Percentiles rank a stretch among this genome's conserved stretches.
phyloP scores from a whole-genome alignment of 108 stramenopile species.

The Ochromonas danica region DNA sequence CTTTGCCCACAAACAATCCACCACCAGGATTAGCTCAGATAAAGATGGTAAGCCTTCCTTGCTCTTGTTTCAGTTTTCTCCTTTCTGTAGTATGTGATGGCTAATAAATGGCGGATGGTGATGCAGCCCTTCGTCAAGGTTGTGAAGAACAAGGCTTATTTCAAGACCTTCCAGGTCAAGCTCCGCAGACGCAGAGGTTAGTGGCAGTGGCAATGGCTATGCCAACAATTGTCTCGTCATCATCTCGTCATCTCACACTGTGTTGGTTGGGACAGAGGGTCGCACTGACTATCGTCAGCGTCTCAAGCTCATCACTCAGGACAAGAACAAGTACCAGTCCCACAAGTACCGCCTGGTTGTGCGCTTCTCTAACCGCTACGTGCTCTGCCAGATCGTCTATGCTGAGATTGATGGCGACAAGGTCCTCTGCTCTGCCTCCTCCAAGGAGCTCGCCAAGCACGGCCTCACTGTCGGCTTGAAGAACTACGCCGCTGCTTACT shows the following conservation, averaged over 20 bases:
- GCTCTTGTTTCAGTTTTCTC: no score
- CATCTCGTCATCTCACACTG: neutral
- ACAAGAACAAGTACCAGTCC: conserved; percentile 99
- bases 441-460: conserved; percentile 86
- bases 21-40: no score
- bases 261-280: conserved; percentile 63
- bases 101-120: no score
- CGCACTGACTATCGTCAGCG: conserved; percentile 99
- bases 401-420: conserved; percentile 91
- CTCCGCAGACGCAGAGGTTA: conserved; percentile 91
- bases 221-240: no score
- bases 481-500: conserved; percentile 99
- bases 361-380: conserved; percentile 84
- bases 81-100: no score
- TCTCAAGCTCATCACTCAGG: conserved; percentile 88
- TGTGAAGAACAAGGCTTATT: conserved; percentile 93
- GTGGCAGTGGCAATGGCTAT: no score
- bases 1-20: no score
- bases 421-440: conserved; percentile 76
- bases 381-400: conserved; percentile 94
- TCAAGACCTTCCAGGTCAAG: conserved; percentile 97
- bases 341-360: conserved; percentile 98
- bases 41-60: no score
- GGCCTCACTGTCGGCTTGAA: conserved; percentile 90
- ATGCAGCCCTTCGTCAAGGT: conserved; percentile 92